Conservation (phyloP, 331 rosid species). For the Rosa hybrid region DNA sequence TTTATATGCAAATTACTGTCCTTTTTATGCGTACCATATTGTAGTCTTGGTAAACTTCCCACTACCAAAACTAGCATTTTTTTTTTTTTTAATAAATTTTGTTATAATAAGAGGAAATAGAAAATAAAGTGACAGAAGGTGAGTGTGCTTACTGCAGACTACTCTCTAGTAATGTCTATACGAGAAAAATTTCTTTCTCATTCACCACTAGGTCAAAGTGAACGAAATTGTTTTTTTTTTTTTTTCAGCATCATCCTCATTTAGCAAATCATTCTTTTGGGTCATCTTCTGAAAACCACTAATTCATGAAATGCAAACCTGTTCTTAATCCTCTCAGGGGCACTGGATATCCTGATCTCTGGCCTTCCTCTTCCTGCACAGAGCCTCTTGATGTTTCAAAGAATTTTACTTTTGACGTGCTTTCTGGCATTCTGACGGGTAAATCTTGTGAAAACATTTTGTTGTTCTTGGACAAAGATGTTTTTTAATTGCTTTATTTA, state of each 20-base stretch:
- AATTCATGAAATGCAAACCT: not conserved
- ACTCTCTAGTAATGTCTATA: not conserved
- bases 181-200: not conserved
- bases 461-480: slow-evolving; percentile 18
- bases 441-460: slow-evolving; percentile 30
- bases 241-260: not conserved
- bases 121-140: not conserved
- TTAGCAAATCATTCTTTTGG: not conserved
- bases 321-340: slow-evolving; percentile 57
- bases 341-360: slow-evolving; percentile 88
- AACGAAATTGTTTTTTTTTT: not conserved
- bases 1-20: not conserved
- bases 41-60: not conserved
- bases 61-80: not conserved
- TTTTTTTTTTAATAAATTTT: too few relatives aligned
- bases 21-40: not conserved
- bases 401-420: slow-evolving; percentile 70
- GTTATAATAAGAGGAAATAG: not conserved
- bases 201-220: not conserved
- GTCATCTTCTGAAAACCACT: not conserved
- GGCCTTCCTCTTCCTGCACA: slow-evolving; percentile 88
- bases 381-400: slow-evolving; percentile 95
- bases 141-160: not conserved
- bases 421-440: slow-evolving; percentile 93
- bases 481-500: not conserved